Conservation (phyloP, 1,284 basidiomycete genomes). For the Coniophora puteana region DNA sequence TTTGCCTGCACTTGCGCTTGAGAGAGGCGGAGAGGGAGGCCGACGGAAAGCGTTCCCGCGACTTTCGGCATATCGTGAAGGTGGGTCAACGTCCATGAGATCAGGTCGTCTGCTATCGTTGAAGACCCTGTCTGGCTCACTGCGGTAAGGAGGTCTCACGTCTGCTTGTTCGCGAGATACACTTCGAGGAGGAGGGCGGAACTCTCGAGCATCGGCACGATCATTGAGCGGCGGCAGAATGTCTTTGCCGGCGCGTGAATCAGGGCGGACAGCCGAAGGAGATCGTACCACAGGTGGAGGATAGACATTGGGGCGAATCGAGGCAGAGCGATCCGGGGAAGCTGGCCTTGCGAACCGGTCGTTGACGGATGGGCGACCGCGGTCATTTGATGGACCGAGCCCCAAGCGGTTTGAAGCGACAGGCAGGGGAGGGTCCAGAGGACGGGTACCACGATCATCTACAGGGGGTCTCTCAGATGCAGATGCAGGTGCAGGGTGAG, state of each 20-base stretch:
- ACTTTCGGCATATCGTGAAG: conserved; percentile 26
- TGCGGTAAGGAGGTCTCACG: conserved; percentile 22
- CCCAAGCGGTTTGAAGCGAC: conserved; percentile 18
- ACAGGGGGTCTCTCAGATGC: conserved; percentile 14
- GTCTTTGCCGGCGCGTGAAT: conserved; percentile 27
- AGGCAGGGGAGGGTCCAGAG: conserved; percentile 11
- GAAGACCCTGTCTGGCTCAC: conserved; percentile 29
- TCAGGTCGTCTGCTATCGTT: conserved; percentile 30
- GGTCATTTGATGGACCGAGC: conserved; percentile 9
- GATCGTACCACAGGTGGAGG: conserved; percentile 20
- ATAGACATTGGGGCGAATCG: conserved; percentile 6
- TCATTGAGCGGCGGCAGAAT: conserved; percentile 19
- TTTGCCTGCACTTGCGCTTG: conserved; percentile 16
- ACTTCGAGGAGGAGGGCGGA: conserved; percentile 26
- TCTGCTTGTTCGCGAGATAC: conserved; percentile 31
- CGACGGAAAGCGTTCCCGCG: conserved; percentile 22
- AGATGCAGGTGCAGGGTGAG: conserved; percentile 23
- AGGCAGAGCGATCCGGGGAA: conserved; percentile 9
- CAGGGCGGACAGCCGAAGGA: conserved; percentile 28
- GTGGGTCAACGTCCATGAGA: conserved; percentile 26
- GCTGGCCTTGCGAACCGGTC: conserved; percentile 14
- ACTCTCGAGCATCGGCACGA: conserved; percentile 22
- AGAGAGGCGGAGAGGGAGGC: conserved; percentile 17
- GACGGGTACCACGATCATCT: conserved; percentile 16
- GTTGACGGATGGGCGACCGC: conserved; percentile 7